A percentile compares a stretch with the other conserved stretches of the same genome.
Conservation (phyloP, 331 rosid genomes). For the Quercus lobata region DNA sequence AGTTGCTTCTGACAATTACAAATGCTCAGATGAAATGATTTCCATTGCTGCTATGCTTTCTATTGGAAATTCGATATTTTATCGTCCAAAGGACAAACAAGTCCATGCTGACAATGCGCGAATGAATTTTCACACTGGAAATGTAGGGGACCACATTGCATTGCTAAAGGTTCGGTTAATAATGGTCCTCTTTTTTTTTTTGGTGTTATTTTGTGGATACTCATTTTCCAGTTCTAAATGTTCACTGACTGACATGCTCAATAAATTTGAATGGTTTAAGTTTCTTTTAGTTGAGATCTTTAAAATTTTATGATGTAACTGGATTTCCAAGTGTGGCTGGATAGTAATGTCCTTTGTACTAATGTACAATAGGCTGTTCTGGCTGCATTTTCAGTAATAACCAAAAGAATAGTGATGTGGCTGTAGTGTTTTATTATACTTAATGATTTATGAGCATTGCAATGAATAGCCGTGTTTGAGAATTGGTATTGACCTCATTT, state of each 20-base stretch:
- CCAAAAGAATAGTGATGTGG: neutral
- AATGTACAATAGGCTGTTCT: neutral
- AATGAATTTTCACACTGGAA: slow-evolving; percentile 85
- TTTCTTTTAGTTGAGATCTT: slow-evolving; percentile 4
- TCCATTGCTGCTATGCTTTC: slow-evolving; percentile 94
- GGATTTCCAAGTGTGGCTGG: neutral
- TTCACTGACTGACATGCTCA: slow-evolving; percentile 5
- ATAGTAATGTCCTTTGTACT: neutral
- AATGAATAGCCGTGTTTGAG: slow-evolving; percentile 1
- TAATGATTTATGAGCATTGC: neutral
- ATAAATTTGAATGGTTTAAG: neutral
- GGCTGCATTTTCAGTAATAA: neutral
- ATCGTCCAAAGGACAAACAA: slow-evolving; percentile 97
- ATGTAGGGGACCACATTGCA: slow-evolving; percentile 94
- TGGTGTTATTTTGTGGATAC: neutral
- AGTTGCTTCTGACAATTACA: slow-evolving; percentile 87
- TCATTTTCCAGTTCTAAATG: slow-evolving; percentile 5
- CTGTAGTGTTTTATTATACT: neutral
- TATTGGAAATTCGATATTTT: slow-evolving; percentile 86
- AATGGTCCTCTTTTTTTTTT: neutral
- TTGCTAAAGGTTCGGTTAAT: slow-evolving; percentile 61
- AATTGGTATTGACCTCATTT: slow-evolving; percentile 8
- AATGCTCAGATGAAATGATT: slow-evolving; percentile 83
- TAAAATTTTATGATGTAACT: neutral
- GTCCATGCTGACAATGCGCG: slow-evolving; percentile 97